Evolutionary conservation across 148 eudicot species (phyloP).

Genomic region (Chenopodium berlandieri): DNA sequence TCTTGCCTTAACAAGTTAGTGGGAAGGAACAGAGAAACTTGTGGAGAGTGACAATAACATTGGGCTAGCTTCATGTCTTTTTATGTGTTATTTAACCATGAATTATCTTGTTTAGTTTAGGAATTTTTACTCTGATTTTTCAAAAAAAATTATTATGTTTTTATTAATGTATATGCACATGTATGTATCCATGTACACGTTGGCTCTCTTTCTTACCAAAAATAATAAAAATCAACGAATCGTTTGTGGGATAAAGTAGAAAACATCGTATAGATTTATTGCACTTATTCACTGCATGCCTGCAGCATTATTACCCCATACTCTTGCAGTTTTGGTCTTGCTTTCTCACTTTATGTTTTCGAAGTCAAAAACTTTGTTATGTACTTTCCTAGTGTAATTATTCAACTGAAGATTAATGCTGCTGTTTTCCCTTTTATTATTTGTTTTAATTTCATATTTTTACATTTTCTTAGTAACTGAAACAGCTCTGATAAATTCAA

Average conservation of each 20-base stretch:
- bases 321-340: neutral
- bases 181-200: no score
- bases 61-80: neutral
- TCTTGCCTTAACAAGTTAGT: neutral
- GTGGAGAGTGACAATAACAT: neutral
- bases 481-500: conserved; percentile 3
- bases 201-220: no score
- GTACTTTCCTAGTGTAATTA: neutral
- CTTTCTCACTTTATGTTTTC: neutral
- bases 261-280: neutral
- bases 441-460: neutral
- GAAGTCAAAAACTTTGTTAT: neutral
- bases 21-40: neutral
- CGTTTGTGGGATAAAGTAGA: neutral
- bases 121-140: no score
- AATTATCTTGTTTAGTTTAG: neutral
- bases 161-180: no score
- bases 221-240: no score
- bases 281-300: neutral
- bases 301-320: neutral
- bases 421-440: neutral
- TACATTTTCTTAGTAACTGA: neutral
- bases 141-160: no score
- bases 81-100: neutral
- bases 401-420: neutral